A percentile compares a stretch with the other conserved stretches of the same genome.
phyloP scores from a whole-genome alignment of 306 rosid species.

The Lathyrus aphaca region DNA sequence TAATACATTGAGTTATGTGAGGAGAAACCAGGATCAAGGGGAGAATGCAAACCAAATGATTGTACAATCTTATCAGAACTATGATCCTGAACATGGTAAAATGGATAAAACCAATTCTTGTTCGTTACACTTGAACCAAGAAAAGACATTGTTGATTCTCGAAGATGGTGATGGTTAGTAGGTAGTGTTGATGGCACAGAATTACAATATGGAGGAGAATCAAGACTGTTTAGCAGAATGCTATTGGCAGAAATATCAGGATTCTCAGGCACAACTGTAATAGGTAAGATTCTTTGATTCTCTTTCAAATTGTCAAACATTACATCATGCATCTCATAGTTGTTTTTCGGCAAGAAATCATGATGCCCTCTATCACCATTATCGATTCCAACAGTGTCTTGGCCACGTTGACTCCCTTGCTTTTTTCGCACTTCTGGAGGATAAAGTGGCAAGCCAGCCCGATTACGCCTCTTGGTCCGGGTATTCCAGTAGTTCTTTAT shows the following conservation, averaged over 20 bases:
- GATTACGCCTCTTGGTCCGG: conserved; percentile 78
- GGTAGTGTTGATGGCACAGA: conserved; percentile 55
- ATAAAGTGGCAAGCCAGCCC: conserved; percentile 92
- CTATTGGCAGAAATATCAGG: conserved; percentile 52
- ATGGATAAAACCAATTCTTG: conserved; percentile 51
- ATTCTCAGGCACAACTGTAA: conserved; percentile 48
- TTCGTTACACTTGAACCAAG: conserved; percentile 50
- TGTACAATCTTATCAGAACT: conserved; percentile 48
- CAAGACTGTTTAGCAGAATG: conserved; percentile 59
- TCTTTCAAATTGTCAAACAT: conserved; percentile 58
- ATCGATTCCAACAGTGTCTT: conserved; percentile 47
- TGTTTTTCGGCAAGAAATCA: conserved; percentile 52
- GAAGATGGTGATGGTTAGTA: conserved; percentile 67
- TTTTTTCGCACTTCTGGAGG: conserved; percentile 72
- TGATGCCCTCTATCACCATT: conserved; percentile 51
- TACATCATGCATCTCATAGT: conserved; percentile 65
- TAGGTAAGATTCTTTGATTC: conserved; percentile 56
- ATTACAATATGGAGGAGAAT: conserved; percentile 67
- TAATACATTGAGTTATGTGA: conserved; percentile 49
- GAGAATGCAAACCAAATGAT: conserved; percentile 57
- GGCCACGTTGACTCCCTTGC: conserved; percentile 61
- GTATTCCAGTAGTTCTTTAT: conserved; percentile 99
- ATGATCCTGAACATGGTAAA: conserved; percentile 56
- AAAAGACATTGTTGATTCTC: conserved; percentile 59
- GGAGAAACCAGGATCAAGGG: conserved; percentile 58